Evolutionary conservation across 2,329 filamentous ascomycete genomes (phyloP), one percentile per base, ranked within the genome.

Genomic region (Neonectria punicea): DNA sequence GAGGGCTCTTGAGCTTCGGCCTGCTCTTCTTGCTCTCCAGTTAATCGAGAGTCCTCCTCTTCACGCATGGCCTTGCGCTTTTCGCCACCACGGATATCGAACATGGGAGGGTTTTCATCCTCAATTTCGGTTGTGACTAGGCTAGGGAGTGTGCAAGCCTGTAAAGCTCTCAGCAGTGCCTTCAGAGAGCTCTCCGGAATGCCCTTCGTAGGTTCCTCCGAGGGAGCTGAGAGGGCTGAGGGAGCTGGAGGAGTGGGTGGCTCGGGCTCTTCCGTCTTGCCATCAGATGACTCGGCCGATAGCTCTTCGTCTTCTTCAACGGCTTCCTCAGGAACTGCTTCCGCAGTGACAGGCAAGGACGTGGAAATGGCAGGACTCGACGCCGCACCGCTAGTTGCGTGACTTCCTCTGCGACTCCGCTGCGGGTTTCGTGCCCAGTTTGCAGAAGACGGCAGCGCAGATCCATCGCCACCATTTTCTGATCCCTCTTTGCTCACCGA

Each of bases 401-500:
- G 89, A 74, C 94, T 97, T 65, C 88, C 92, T 71, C 87, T 88
- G 74, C 89, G 89, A 79, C 87, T 93, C 63, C 85, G 86, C 79
- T 83, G 88, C 61, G 90, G 84, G 75, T 90, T 87, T 76, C 89
- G 83, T 82, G 95, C 96, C 96, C 96, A 99, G 75, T 91, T 98
- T 5, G 95, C 96, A 4, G 94, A 94, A 1, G 94, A 93, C 2
- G 96, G 97, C 46, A 99, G 83, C n/a, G 94, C 96, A 43, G 96
- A 94, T 3, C 91, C 90, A 74, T 98, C 95, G 20, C 85, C 87
- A n/a, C 87, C 89, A 73, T 84, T 87, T 60, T 91, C 88, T 0
- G 91, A 89, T 10, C 87, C 90, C 65, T 97, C 93, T 75, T 92
- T 94, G 79, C 92, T 94, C n/a, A 87, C 84, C 66, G 93, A 90